These are phyloP conservation scores for Claviceps africana DNA, from an alignment of 2,329 filamentous ascomycete genomes.

Conservation along the genomic window DNA sequence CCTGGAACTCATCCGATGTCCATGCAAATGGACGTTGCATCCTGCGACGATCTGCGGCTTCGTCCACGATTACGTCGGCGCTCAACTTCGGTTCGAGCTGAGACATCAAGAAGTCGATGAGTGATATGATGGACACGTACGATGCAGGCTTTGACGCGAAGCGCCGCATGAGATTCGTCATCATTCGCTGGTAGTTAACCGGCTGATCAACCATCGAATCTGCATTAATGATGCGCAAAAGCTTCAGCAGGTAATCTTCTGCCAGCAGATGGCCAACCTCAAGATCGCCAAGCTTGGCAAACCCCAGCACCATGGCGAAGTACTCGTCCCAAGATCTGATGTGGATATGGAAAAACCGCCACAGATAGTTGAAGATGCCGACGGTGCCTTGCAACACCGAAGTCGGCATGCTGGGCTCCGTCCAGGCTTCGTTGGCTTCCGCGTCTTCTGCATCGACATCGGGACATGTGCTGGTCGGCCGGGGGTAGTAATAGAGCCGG, in stretches of 20 bases:
- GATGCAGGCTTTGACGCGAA: conserved; percentile 35
- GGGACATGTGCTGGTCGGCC: background rate
- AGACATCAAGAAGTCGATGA: conserved; percentile 32
- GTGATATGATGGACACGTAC: conserved; percentile 37
- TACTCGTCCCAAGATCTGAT: conserved; percentile 63
- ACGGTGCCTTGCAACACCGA: conserved; percentile 23
- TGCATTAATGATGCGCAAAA: conserved; percentile 46
- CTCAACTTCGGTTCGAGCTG: conserved; percentile 26
- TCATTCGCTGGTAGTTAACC: conserved; percentile 40
- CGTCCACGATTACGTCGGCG: conserved; percentile 23
- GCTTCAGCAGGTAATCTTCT: conserved; percentile 43
- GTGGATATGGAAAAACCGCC: conserved; percentile 46
- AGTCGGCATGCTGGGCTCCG: background rate
- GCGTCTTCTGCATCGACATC: conserved; percentile 8
- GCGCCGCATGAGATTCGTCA: conserved; percentile 37
- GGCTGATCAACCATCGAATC: conserved; percentile 38
- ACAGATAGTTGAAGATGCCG: conserved; percentile 40
- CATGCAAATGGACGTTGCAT: conserved; percentile 26
- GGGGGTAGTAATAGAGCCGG: conserved; percentile 27
- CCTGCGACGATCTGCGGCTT: conserved; percentile 24
- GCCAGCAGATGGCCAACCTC: conserved; percentile 48
- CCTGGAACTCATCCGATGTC: conserved; percentile 30
- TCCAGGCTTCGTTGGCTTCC: conserved; percentile 18
- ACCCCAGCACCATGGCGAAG: conserved; percentile 55
- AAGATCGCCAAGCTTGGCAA: conserved; percentile 45